phyloP scores from a whole-genome alignment of 2,329 filamentous ascomycete species.

The Aspergillus oerlinghausenensis region DNA sequence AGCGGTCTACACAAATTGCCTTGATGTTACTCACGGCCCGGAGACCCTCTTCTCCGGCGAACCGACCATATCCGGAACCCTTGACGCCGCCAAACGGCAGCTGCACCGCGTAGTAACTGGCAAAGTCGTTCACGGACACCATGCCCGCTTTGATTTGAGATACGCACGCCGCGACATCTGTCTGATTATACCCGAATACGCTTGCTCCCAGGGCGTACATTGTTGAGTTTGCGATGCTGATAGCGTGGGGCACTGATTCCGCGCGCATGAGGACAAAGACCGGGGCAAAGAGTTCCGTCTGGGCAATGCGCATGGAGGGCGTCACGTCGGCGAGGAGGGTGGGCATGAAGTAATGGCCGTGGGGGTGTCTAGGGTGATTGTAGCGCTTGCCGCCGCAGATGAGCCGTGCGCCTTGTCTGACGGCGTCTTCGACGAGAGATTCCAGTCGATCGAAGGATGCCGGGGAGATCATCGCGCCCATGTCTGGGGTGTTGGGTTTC shows the following conservation, averaged over 20 bases:
- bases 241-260: constrained; percentile 59
- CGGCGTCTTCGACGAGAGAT: constrained; percentile 69
- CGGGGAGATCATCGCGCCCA: constrained; percentile 86
- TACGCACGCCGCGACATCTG: constrained; percentile 61
- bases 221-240: constrained; percentile 77
- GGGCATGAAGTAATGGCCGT: constrained; percentile 86
- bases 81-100: constrained; percentile 89
- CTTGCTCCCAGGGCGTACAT: constrained; percentile 82
- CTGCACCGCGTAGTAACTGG: constrained; percentile 86
- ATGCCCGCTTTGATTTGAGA: constrained; percentile 73
- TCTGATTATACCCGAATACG: constrained; percentile 71
- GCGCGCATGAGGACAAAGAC: constrained; percentile 82
- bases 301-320: constrained; percentile 76
- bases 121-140: constrained; percentile 95
- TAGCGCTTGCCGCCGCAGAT: constrained; percentile 73
- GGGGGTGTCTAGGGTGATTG: constrained; percentile 66
- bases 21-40: constrained; percentile 83
- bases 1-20: constrained; percentile 74
- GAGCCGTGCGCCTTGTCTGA: constrained; percentile 71
- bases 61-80: constrained; percentile 87
- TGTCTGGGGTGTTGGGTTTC: constrained; percentile 50
- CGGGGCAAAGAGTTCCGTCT: constrained; percentile 88
- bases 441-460: constrained; percentile 73
- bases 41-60: constrained; percentile 85
- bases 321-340: constrained; percentile 91